Base-by-base conservation (phyloP, 2,329 filamentous ascomycete species). In the Daldinia eschscholtzii region DNA sequence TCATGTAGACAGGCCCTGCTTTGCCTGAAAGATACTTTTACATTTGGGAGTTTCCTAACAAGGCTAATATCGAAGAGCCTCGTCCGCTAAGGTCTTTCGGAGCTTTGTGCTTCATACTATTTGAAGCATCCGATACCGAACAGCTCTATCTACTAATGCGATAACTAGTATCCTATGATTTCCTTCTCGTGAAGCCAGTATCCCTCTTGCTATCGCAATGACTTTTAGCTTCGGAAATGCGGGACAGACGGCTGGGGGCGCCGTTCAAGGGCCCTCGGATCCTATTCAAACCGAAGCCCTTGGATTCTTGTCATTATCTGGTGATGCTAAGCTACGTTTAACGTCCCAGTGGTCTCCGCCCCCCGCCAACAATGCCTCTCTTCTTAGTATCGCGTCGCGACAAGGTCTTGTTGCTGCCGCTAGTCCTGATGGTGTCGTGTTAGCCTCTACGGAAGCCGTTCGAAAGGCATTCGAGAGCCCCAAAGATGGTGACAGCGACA, bases 331-430 rank as follows among this genome's bases (percentile, higher is more conserved):
- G 81, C 82, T 98, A 73, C 92, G 91, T 78, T 83, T 98, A 46
- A 93, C 93, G 15, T 86, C 90, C 20, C 85, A 91, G 78, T 98
- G 95, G 94, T 88, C 92, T 44, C 83, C 87, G 41, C 85, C 92
- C 26, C 95, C 96, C 35, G 85, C 91, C 2, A 85, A 92, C 4
- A 93, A 91, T 50, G 89, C 93, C 12, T 97, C 93, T 1, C 90
- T 99, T 41, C 85, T 99, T 69, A 92, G 91, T 77, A 87, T 98
- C 72, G 94, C 95, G 61, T 91, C 93, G 35, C 88, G 86, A 68
- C 91, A 89, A 79, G 93, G 93, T 44, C 86, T 99, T 23, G 85
- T 98, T 61, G 95, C 95, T 33, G 96, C 94, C 56, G 96, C 93
- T 57, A 92, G 93, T 15, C 95, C 95, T 41, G 91, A 97, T 75